A percentile compares a stretch with the other conserved stretches of the same genome.
These are phyloP conservation scores for Pyracantha coccinea DNA, from an alignment of 331 rosid species.

Conservation along the genomic window DNA sequence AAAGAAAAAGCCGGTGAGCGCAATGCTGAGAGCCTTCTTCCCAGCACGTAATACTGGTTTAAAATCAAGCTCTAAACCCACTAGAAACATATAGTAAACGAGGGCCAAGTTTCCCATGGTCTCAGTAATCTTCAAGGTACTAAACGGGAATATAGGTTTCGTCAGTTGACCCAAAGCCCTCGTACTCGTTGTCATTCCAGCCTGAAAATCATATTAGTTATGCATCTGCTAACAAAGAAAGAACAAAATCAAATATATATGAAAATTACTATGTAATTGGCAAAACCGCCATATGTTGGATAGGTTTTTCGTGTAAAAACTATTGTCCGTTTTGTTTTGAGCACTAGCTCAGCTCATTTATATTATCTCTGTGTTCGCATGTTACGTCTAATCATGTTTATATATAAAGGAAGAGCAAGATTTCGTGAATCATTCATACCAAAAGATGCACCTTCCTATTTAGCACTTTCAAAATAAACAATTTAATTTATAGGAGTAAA, in stretches of 20 bases:
- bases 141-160: not conserved
- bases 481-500: not conserved
- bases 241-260: not conserved
- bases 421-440: not conserved
- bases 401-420: not conserved
- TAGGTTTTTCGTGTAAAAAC: not conserved
- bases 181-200: not conserved
- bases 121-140: conserved; percentile 23
- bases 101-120: conserved; percentile 30
- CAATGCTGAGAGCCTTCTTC: conserved; percentile 34
- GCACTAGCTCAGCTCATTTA: no score
- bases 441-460: not conserved
- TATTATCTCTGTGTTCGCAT: no score
- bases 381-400: no score
- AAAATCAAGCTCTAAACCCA: conserved; percentile 54
- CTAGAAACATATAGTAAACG: conserved; percentile 48
- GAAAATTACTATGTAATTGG: not conserved
- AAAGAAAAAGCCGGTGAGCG: conserved; percentile 14
- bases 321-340: not conserved
- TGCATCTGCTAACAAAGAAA: not conserved
- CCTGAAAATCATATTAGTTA: not conserved
- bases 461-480: not conserved
- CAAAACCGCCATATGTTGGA: not conserved
- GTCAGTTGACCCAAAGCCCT: not conserved
- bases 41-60: conserved; percentile 22